Evolutionary conservation across 768 basidiomycete species (phyloP).

Genomic region (Russula earlei): DNA sequence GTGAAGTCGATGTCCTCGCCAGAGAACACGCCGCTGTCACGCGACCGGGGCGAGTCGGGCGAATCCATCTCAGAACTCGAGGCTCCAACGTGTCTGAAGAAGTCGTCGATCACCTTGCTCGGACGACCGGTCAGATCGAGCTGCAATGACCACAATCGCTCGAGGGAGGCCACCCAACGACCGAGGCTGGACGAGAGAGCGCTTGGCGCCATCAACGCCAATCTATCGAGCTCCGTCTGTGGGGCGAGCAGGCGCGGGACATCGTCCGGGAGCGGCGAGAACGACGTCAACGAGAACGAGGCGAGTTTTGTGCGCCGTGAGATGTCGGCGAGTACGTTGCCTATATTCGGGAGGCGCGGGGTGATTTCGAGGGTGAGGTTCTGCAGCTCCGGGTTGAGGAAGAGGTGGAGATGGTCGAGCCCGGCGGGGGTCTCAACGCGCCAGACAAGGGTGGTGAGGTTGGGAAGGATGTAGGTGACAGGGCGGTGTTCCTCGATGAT

Average conservation of each 20-base stretch:
- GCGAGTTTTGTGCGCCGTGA: slow-evolving; percentile 53
- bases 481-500: slow-evolving; percentile 58
- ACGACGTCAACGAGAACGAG: slow-evolving; percentile 61
- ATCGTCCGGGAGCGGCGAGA: slow-evolving; percentile 58
- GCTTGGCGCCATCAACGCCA: slow-evolving; percentile 65
- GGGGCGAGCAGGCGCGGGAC: slow-evolving; percentile 57
- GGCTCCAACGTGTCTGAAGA: slow-evolving; percentile 56
- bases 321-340: slow-evolving; percentile 54
- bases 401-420: slow-evolving; percentile 53
- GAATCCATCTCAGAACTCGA: slow-evolving; percentile 60
- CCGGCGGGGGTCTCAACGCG: slow-evolving; percentile 57
- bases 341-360: slow-evolving; percentile 45
- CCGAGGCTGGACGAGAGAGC: slow-evolving; percentile 63
- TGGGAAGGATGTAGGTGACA: slow-evolving; percentile 54
- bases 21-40: slow-evolving; percentile 72
- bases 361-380: slow-evolving; percentile 54
- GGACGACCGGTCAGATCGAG: slow-evolving; percentile 65
- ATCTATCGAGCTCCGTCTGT: slow-evolving; percentile 50
- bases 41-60: slow-evolving; percentile 56
- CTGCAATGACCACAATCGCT: slow-evolving; percentile 51
- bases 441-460: slow-evolving; percentile 63
- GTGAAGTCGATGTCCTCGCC: slow-evolving; percentile 71
- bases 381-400: slow-evolving; percentile 57
- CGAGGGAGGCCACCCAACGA: slow-evolving; percentile 59
- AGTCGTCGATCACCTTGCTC: slow-evolving; percentile 64